Evolutionary conservation across 306 rosid species (phyloP), one percentile per base, ranked within the genome.

Genomic region (Dalbergia cultrata): DNA sequence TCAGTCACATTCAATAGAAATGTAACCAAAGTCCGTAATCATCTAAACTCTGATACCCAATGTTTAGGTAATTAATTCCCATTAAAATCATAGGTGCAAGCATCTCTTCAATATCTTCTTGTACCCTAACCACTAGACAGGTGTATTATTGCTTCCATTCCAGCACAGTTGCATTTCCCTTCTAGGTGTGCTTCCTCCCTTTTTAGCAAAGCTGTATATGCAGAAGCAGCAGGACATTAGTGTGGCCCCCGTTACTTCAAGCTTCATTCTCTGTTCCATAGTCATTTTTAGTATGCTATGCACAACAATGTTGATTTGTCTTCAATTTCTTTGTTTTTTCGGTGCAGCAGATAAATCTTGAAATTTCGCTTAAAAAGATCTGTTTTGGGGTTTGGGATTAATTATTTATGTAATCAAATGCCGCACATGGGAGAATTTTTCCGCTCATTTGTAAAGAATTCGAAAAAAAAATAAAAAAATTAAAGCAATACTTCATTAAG

Each of bases 71-170:
- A 26, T 26, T 26, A 26, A 26, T 26, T 0, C 2, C 31, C 2
- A 26, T 26, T 26, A 26, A 26, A 26, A 26, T 26, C 31, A 2
- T 26, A 26, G 31, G 31, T 26, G 31, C 31, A 26, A 26, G 2
- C 3, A 26, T 26, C 31, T 37, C 41, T 37, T 76, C 7, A 77
- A 21, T 56, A 77, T 37, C 19, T 54, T 67, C 0, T 0, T 67
- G 69, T 45, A 45, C 79, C 76, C 85, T 75, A 81, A 81, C 77
- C 59, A 60, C 66, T 35, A 17, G 76, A 70, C 81, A 54, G 4
- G 44, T 47, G 77, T 19, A 49, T 33, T 58, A 75, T 67, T 71
- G 14, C 39, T 69, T 75, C 52, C 72, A 49, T 54, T 59, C 77
- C 49, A 67, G 53, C 69, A 58, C 49, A 81, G 13, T 17, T 67